Percentiles rank a stretch among this genome's conserved stretches.
Conservation (phyloP, 192 early-diverging fungal species). For the Mortierella alpina region DNA sequence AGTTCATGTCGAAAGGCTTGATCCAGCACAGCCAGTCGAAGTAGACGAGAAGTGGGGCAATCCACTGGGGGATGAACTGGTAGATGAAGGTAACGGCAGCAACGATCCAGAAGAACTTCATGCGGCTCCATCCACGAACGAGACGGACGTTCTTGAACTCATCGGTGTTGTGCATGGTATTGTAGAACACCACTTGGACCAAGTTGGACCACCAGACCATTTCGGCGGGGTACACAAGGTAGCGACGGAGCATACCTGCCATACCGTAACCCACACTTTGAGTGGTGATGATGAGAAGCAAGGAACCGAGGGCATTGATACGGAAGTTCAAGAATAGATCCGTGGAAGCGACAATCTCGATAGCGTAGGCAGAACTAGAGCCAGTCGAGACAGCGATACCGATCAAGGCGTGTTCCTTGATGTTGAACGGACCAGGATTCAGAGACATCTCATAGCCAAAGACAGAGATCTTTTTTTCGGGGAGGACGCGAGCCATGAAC, state of each 20-base stretch:
- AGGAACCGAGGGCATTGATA: constrained; percentile 13
- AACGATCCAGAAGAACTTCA: constrained; percentile 56
- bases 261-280: constrained; percentile 67
- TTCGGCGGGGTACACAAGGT: constrained; percentile 79
- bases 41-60: constrained; percentile 34
- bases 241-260: constrained; percentile 82
- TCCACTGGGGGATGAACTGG: constrained; percentile 55
- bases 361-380: constrained; percentile 62
- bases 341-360: constrained; percentile 29
- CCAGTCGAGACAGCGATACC: constrained; percentile 62
- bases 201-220: constrained; percentile 92
- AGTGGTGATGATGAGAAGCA: constrained; percentile 72
- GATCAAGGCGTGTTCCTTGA: constrained; percentile 78
- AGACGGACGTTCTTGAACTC: constrained; percentile 24
- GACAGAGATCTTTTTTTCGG: neutral
- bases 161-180: constrained; percentile 54
- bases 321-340: constrained; percentile 28
- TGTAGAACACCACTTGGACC: constrained; percentile 61
- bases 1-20: constrained; percentile 27
- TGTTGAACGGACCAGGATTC: constrained; percentile 63
- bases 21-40: constrained; percentile 46
- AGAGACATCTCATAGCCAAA: constrained; percentile 19
- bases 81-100: constrained; percentile 57
- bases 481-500: constrained; percentile 30
- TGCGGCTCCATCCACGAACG: constrained; percentile 30